These are phyloP conservation scores for Isatis tinctoria DNA, from an alignment of 345 rosid species.

Conservation along the genomic window DNA sequence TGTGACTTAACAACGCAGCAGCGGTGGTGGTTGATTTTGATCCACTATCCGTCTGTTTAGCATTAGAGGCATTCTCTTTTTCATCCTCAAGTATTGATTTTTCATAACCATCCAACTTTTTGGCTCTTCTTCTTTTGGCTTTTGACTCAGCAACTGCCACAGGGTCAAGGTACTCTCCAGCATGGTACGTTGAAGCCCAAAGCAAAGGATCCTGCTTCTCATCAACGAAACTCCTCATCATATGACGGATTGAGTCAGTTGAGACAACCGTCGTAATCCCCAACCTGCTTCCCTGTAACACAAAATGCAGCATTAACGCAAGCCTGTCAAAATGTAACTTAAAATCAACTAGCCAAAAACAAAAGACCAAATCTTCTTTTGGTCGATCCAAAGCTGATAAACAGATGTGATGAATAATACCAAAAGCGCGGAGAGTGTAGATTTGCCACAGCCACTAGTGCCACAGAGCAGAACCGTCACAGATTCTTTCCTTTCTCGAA, in stretches of 20 bases:
- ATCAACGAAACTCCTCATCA: conserved; percentile 97
- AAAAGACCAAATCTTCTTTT: conserved; percentile 38
- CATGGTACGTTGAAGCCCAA: conserved; percentile 99
- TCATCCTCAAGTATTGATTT: conserved; percentile 45
- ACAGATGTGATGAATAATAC: conserved; percentile 33
- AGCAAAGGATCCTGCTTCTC: conserved; percentile 89
- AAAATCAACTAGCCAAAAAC: not conserved
- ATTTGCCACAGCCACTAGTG: conserved; percentile 99
- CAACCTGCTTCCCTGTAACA: conserved; percentile 56
- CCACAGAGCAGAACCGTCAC: conserved; percentile 94
- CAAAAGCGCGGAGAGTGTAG: conserved; percentile 96
- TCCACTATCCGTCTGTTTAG: conserved; percentile 34
- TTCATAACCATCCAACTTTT: conserved; percentile 51
- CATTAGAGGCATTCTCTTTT: conserved; percentile 32
- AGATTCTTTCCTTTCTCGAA: conserved; percentile 94
- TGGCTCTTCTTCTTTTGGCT: conserved; percentile 66
- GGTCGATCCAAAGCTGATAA: conserved; percentile 21
- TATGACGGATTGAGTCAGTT: conserved; percentile 93
- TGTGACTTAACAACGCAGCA: conserved; percentile 52
- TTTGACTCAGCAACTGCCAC: conserved; percentile 93
- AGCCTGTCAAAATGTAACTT: not conserved
- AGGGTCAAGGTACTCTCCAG: conserved; percentile 89
- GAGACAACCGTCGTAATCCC: conserved; percentile 96
- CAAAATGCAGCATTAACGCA: not conserved
- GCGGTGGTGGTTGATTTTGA: conserved; percentile 22